Conservation (phyloP, 495 filamentous ascomycete species). For the Neurospora intermedia region DNA sequence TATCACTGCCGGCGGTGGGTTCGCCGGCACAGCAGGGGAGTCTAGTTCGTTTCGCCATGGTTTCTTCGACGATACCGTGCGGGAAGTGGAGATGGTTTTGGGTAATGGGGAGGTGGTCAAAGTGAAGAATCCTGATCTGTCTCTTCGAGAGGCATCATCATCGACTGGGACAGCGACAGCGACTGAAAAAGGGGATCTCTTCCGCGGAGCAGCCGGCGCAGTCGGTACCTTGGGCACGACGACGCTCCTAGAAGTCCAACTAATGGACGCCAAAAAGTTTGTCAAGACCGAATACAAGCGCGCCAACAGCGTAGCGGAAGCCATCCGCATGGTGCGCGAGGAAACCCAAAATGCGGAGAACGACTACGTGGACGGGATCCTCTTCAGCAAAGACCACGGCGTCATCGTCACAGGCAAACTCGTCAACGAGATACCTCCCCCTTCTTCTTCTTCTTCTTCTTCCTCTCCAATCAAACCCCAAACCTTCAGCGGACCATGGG, state of each 20-base stretch:
- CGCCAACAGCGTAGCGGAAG: conserved; percentile 31
- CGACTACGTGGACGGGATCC: conserved; percentile 37
- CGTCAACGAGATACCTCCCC: conserved; percentile 26
- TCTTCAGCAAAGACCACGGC: conserved; percentile 41
- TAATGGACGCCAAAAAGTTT: conserved; percentile 42
- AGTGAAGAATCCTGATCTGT: background rate
- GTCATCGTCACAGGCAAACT: conserved; percentile 43
- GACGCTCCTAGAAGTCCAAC: conserved; percentile 43
- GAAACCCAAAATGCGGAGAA: conserved; percentile 17
- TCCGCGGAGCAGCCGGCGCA: conserved; percentile 44
- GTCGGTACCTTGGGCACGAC: conserved; percentile 47
- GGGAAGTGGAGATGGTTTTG: conserved; percentile 49
- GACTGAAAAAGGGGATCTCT: conserved; percentile 41
- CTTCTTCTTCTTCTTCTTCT: background rate
- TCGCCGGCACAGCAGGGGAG: conserved; percentile 51
- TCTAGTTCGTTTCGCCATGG: conserved; percentile 43
- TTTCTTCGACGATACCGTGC: conserved; percentile 46
- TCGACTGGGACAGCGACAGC: too few relatives aligned
- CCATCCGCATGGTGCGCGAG: conserved; percentile 22
- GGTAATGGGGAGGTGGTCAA: conserved; percentile 41
- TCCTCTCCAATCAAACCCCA: conserved; percentile 13
- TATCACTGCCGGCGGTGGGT: conserved; percentile 55
- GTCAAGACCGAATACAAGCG: conserved; percentile 47
- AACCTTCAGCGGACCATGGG: conserved; percentile 36
- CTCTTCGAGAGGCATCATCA: too few relatives aligned